Evolutionary conservation across 169 alveolate species (phyloP).

Genomic region (Babesia divergens): DNA sequence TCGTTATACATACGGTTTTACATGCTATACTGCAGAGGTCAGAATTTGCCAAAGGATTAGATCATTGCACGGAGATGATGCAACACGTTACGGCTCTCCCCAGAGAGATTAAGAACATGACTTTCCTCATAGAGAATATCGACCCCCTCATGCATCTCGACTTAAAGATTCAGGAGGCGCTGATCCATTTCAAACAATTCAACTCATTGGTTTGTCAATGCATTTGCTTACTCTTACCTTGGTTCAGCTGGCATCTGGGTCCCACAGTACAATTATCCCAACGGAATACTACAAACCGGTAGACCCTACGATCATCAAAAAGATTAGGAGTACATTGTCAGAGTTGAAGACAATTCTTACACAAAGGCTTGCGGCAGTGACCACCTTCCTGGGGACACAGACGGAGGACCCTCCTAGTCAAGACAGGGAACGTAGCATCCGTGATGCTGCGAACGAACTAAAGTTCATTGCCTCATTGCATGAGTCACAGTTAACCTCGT

Average conservation of each 20-base stretch:
- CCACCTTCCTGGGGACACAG: neutral
- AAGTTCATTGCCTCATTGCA: slow-evolving; percentile 24
- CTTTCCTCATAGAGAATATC: slow-evolving; percentile 12
- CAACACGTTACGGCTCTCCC: slow-evolving; percentile 13
- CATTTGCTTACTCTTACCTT: neutral
- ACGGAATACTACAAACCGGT: slow-evolving; percentile 15
- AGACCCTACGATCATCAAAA: neutral
- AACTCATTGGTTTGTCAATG: slow-evolving; percentile 31
- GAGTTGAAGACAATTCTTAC: neutral
- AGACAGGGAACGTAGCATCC: neutral
- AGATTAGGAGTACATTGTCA: neutral
- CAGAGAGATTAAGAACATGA: neutral
- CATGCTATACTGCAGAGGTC: slow-evolving; percentile 12
- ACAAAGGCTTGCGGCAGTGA: neutral
- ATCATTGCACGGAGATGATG: slow-evolving; percentile 19
- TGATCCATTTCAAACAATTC: slow-evolving; percentile 52
- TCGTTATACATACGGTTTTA: neutral
- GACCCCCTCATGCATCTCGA: slow-evolving; percentile 29
- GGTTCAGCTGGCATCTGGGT: slow-evolving; percentile 47
- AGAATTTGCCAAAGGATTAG: slow-evolving; percentile 23
- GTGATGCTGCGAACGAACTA: slow-evolving; percentile 24
- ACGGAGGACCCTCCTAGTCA: neutral
- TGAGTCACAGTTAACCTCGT: slow-evolving; percentile 42
- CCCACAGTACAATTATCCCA: slow-evolving; percentile 44
- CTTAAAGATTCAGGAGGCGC: slow-evolving; percentile 26